Percentiles rank a stretch among this genome's conserved stretches.
Conservation (phyloP, 2,329 filamentous ascomycete species). For the Hirsutella minnesotensis region DNA sequence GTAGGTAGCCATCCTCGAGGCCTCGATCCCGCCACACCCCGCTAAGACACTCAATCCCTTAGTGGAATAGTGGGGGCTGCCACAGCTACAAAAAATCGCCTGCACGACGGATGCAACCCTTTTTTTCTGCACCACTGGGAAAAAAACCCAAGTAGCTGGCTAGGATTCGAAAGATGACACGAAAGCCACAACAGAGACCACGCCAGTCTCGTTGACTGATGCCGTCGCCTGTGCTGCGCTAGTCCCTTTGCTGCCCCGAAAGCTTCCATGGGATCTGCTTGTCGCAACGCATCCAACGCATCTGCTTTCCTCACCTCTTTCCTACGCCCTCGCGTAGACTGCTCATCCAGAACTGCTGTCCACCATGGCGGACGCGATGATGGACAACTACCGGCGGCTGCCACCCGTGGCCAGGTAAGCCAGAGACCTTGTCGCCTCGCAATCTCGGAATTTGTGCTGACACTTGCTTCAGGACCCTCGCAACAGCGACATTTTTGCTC, state of each 20-base stretch:
- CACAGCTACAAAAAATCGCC: not conserved
- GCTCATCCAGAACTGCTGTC: conserved; percentile 15
- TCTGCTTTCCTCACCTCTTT: not conserved
- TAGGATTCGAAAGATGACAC: conserved; percentile 18
- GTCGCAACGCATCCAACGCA: not conserved
- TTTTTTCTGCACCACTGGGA: not conserved
- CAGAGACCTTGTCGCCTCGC: conserved; percentile 7
- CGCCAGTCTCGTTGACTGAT: conserved; percentile 15
- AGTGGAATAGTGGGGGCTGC: conserved; percentile 8
- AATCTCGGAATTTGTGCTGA: no score
- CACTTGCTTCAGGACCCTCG: conserved; percentile 63
- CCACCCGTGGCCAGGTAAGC: conserved; percentile 31
- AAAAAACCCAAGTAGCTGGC: not conserved
- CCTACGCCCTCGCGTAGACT: not conserved
- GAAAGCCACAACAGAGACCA: conserved; percentile 21
- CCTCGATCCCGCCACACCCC: conserved; percentile 4
- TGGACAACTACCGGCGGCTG: conserved; percentile 26
- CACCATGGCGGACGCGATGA: conserved; percentile 18
- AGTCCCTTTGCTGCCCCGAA: conserved; percentile 1
- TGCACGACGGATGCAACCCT: not conserved
- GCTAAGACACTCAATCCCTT: conserved; percentile 6
- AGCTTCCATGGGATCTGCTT: conserved; percentile 3
- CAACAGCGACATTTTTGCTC: conserved; percentile 46
- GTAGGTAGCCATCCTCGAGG: not conserved
- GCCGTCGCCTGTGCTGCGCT: conserved; percentile 10